Percentiles rank a stretch among this genome's conserved stretches.
Conservation (phyloP, 371 early-diverging fungal genomes). For the Mucor irregularis region DNA sequence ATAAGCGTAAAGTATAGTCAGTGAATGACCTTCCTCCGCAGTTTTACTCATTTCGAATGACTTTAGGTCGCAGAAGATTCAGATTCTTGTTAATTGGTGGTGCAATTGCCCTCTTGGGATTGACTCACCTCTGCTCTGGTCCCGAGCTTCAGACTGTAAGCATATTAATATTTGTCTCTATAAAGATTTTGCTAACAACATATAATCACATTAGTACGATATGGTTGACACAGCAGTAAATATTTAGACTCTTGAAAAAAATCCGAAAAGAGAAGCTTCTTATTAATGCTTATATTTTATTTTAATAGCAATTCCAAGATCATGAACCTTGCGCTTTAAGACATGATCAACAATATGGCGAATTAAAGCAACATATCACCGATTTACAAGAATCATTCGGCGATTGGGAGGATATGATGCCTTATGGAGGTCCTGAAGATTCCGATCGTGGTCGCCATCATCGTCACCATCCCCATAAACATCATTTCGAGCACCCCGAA, state of each 20-base stretch:
- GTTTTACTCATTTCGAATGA: background rate
- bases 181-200: too few relatives aligned
- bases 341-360: constrained; percentile 10
- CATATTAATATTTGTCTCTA: too few relatives aligned
- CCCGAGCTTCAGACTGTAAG: background rate
- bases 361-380: constrained; percentile 19
- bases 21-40: background rate
- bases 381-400: constrained; percentile 6
- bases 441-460: background rate
- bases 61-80: constrained; percentile 7
- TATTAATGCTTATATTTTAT: background rate
- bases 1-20: background rate
- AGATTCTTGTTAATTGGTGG: constrained; percentile 22
- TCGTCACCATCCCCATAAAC: constrained; percentile 1
- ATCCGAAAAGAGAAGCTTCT: background rate
- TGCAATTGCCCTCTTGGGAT: constrained; percentile 21
- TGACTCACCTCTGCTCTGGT: constrained; percentile 9
- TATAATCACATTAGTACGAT: too few relatives aligned
- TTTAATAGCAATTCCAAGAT: background rate
- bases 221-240: too few relatives aligned
- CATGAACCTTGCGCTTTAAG: constrained; percentile 14
- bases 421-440: background rate
- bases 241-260: background rate
- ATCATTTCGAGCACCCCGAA: background rate
- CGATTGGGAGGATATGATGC: background rate